Conservation (phyloP, 345 rosid genomes). For the Sonneratia alba region DNA sequence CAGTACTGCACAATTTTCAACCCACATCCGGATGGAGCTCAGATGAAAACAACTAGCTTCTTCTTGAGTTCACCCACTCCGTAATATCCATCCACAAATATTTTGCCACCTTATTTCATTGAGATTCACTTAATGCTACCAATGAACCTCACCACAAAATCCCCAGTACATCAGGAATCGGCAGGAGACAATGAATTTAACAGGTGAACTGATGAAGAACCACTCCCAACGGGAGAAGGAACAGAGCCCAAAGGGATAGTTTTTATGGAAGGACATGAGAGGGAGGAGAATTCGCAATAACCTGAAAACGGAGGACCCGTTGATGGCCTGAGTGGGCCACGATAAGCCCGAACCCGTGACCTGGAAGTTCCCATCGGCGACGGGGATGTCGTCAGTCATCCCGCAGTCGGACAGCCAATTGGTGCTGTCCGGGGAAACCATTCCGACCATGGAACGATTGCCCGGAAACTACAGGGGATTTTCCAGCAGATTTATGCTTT, state of each 20-base stretch:
- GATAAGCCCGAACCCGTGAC: conserved; percentile 44
- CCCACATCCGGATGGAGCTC: background rate
- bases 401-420: conserved; percentile 57
- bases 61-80: background rate
- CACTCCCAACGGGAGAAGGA: background rate
- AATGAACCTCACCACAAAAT: too few species aligned
- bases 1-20: background rate
- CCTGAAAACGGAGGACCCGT: conserved; percentile 55
- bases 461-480: conserved; percentile 3
- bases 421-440: conserved; percentile 65
- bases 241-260: too few species aligned
- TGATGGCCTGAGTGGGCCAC: conserved; percentile 57
- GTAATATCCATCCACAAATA: background rate
- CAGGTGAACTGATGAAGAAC: too few species aligned
- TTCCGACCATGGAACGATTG: conserved; percentile 16
- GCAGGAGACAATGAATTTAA: too few species aligned
- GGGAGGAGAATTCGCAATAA: conserved; percentile 9
- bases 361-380: conserved; percentile 42
- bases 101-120: background rate
- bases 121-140: too few species aligned
- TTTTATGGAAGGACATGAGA: background rate
- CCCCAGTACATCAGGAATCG: too few species aligned
- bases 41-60: background rate
- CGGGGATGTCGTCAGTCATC: conserved; percentile 64
- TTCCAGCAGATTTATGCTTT: background rate